Base-by-base conservation (phyloP, 495 filamentous ascomycete species). In the Pseudomonodictys pantanalensis region DNA sequence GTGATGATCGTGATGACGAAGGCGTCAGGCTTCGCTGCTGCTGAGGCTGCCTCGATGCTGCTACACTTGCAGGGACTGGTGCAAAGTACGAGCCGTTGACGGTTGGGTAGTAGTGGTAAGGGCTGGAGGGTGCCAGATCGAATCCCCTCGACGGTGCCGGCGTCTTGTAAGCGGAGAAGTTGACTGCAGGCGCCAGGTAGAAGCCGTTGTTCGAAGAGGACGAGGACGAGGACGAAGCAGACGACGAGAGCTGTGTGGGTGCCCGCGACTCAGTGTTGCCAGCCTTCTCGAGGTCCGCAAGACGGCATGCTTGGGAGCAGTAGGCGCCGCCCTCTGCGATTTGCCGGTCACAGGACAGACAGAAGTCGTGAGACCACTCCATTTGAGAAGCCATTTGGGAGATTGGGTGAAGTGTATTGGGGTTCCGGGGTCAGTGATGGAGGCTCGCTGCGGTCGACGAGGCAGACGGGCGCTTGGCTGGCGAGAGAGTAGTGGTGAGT, bases 311-410 rank as follows among this genome's bases (percentile, higher is more conserved):
- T 77, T 97, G 91, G 24, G 91, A 95, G 83, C 92, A 97, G 76
- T 96, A 97, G 24, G 83, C 78, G 66, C 81, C 83, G 59, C 81
- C 81, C 59, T 87, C 87, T 20, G 77, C 66, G 54, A 87, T 93
- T 74, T 95, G 89, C 72, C 85, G 84, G 74, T 97, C 92, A 79
- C 92, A 97, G 78, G 86, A 85, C 58, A 97, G 85, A 77, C 92
- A 97, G 82, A 89, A 96, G 73, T 96, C 90, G 63, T 84, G 88
- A 62, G 87, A 90, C 91, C 92, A 97, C 61, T 85, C 85, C 71
- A 89, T 86, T 33, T 66, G 66, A 24, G 56, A 60, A 54, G 67
- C 46, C 67, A 69, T 69, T 3, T 22, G 32, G 52, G 30, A 7
- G 32, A 45, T 8, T 23, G 35, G 29, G 10, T 28, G 15, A 8